Evolutionary conservation across 2,329 filamentous ascomycete species (phyloP).

Genomic region (Lomentospora prolificans): DNA sequence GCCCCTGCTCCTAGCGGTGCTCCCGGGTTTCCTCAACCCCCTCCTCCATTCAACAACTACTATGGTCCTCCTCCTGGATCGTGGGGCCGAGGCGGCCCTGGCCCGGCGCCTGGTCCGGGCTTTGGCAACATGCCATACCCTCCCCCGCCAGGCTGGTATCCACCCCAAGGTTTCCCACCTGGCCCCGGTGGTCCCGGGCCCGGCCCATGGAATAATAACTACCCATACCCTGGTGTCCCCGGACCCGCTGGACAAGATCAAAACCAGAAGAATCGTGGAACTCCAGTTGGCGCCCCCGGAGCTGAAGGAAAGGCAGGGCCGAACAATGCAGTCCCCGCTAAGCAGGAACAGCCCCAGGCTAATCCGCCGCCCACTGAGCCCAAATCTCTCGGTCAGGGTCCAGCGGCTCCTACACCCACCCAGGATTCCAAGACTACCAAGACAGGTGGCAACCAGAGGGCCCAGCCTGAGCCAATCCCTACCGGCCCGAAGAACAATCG

Average conservation of each 20-base stretch:
- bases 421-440: constrained; percentile 8
- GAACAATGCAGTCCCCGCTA: constrained; percentile 39
- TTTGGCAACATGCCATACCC: constrained; percentile 68
- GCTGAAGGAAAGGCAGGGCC: constrained; percentile 38
- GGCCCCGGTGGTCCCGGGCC: constrained; percentile 45
- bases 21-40: constrained; percentile 1
- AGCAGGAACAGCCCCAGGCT: constrained; percentile 33
- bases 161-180: constrained; percentile 65
- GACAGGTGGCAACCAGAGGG: background rate
- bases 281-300: constrained; percentile 30
- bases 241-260: background rate
- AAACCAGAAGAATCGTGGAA: constrained; percentile 26
- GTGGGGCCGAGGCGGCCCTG: constrained; percentile 44
- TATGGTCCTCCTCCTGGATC: constrained; percentile 42
- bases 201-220: constrained; percentile 43
- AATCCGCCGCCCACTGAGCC: constrained; percentile 38
- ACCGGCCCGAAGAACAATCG: constrained; percentile 42
- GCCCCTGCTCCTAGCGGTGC: background rate
- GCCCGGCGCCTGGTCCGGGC: constrained; percentile 47
- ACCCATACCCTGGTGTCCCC: constrained; percentile 41
- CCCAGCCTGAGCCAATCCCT: constrained; percentile 23
- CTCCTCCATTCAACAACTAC: constrained; percentile 23
- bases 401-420: constrained; percentile 5
- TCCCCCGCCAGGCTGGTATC: constrained; percentile 69
- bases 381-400: constrained; percentile 39